phyloP scores from a whole-genome alignment of 1,284 basidiomycete genomes.

The Trichosporon ovoides region DNA sequence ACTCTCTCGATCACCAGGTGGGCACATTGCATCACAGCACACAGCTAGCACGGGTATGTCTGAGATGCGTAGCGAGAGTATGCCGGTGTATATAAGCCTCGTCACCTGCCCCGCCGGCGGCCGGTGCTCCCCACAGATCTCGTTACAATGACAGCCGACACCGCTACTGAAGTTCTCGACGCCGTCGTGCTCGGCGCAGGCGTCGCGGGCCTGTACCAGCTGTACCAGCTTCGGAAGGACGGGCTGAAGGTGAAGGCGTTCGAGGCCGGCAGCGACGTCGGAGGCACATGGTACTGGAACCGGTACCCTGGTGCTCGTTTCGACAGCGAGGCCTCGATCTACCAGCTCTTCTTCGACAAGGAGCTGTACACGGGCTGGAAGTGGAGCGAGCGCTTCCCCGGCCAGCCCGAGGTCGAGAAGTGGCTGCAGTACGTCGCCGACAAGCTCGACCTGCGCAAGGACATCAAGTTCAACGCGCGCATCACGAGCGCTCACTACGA shows the following conservation, averaged over 20 bases:
- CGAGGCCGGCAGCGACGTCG: conserved; percentile 15
- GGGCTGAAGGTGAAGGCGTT: conserved; percentile 9
- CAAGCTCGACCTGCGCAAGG: conserved; percentile 17
- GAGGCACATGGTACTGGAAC: conserved; percentile 22
- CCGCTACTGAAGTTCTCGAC: conserved; percentile 7
- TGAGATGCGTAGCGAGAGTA: background rate
- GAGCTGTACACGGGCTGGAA: conserved; percentile 17
- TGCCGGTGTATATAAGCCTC: too few species aligned
- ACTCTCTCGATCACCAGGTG: too few species aligned
- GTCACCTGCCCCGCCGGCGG: too few species aligned
- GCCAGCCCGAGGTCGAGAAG: conserved; percentile 16
- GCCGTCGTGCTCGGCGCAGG: conserved; percentile 18
- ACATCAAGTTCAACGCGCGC: conserved; percentile 14
- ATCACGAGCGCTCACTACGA: conserved; percentile 9
- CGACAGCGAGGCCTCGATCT: conserved; percentile 13
- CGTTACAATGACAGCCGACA: background rate
- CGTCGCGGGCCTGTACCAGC: conserved; percentile 18
- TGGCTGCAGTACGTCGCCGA: conserved; percentile 18
- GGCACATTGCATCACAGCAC: too few species aligned
- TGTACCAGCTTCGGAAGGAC: conserved; percentile 14
- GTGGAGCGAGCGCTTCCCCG: conserved; percentile 19
- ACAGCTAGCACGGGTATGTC: too few species aligned
- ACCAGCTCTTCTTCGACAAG: conserved; percentile 16
- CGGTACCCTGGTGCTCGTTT: conserved; percentile 17
- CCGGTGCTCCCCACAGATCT: too few species aligned